A percentile compares a stretch with the other conserved stretches of the same genome.
phyloP scores from a whole-genome alignment of 169 alveolate species.

The Amoebophrya sp. region DNA sequence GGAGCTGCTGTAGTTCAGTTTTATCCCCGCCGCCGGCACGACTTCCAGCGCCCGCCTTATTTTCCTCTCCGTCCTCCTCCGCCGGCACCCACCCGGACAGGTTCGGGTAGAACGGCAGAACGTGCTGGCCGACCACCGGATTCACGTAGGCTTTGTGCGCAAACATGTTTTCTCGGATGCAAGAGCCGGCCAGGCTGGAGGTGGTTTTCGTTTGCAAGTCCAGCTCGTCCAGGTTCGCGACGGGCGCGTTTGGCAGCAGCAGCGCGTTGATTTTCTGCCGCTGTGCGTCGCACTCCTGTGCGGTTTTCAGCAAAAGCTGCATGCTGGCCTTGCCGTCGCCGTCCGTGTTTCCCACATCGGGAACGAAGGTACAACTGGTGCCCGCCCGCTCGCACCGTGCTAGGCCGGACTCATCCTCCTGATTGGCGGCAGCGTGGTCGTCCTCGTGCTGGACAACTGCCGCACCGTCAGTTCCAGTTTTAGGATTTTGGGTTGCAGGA shows the following conservation, averaged over 20 bases:
- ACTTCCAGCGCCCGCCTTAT: neutral
- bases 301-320: neutral
- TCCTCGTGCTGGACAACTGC: neutral
- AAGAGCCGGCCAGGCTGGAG: neutral
- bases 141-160: neutral
- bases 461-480: neutral
- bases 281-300: neutral
- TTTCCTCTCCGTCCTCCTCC: neutral
- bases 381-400: neutral
- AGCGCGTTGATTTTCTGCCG: neutral
- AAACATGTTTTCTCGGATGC: neutral
- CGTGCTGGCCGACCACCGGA: neutral
- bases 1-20: too few species aligned
- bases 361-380: neutral
- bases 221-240: neutral
- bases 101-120: neutral
- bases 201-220: neutral
- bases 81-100: neutral
- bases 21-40: neutral
- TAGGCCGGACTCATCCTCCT: neutral
- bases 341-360: neutral
- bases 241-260: neutral
- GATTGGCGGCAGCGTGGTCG: neutral
- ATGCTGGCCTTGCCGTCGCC: neutral
- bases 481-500: neutral